These are phyloP conservation scores for Fomitopsis palustris DNA, from an alignment of 1,284 basidiomycete genomes.

Conservation along the genomic window DNA sequence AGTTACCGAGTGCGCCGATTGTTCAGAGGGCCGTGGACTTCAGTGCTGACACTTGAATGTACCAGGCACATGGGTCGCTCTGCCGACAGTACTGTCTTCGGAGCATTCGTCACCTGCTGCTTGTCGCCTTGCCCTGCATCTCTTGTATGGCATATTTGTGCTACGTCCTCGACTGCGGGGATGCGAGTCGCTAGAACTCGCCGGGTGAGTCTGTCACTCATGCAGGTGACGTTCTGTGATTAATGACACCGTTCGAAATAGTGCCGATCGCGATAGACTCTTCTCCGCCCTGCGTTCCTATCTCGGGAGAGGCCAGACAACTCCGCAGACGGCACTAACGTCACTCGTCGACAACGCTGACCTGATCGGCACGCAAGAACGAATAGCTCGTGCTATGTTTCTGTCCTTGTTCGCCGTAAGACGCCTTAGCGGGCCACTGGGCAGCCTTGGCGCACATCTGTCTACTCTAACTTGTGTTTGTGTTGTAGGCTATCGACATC, in stretches of 20 bases:
- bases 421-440: not conserved
- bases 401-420: conserved; percentile 54
- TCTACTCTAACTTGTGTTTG: not conserved
- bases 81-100: conserved; percentile 44
- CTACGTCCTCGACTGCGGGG: conserved; percentile 37
- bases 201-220: not conserved
- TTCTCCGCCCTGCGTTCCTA: not conserved
- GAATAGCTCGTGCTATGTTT: conserved; percentile 46
- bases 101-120: conserved; percentile 52
- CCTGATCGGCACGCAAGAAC: conserved; percentile 27
- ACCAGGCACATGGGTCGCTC: conserved; percentile 48
- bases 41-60: not conserved
- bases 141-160: conserved; percentile 54
- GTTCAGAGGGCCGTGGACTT: not conserved
- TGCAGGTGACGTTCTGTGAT: not conserved
- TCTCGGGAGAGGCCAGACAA: not conserved
- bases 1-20: conserved; percentile 55
- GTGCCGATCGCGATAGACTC: not conserved
- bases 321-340: not conserved
- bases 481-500: conserved; percentile 20
- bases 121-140: conserved; percentile 48
- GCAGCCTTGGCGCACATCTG: not conserved
- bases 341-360: not conserved
- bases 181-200: not conserved
- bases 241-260: not conserved